Base-by-base conservation (phyloP, 2,329 filamentous ascomycete species). In the Fusarium sp. region DNA sequence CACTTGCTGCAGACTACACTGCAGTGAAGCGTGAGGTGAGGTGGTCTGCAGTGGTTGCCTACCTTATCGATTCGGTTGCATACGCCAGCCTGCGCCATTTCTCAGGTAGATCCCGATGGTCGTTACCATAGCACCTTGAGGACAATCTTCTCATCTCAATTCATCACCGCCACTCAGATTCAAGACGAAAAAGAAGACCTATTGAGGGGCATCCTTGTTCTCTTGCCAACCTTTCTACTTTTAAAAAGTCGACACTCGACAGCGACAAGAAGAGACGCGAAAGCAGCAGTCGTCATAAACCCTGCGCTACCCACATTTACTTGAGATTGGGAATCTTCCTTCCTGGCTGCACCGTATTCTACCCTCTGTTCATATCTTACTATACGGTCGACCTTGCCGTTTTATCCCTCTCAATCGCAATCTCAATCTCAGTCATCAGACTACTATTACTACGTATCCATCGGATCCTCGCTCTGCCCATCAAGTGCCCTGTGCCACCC, bases 401-500 rank as follows among this genome's bases (percentile, higher is more conserved):
- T 68, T 54, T 68, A 58, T 55, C 42, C 41, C 12, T 30, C 28
- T 21, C 32, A 34, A 34, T 32, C 30, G 18, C 32, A 37, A 32
- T 34, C 32, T 34, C 32, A 37, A n/a, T 51, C 65, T 63, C 30
- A 57, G 27, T 41, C 43, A 21, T 28, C 45, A 51, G 48, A 34
- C 48, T 50, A 21, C 32, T 37, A n/a, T 37, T n/a, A 37, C 34
- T 37, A 18, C 34, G 34, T 37, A 37, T 37, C 34, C 34, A 37
- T 37, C 34, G 34, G 34, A 37, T 37, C 34, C 30, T 41, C 42
- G 56, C 66, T 49, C 37, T 64, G 67, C 47, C 59, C 68, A 40
- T 64, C 51, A 40, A 42, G 63, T 64, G 68, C 67, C 56, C 67
- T 64, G 68, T 70, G 68, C 68, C 60, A 64, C 46, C 63, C 63